Evolutionary conservation across 352 stramenopile species (phyloP).

Genomic region (Globisporangium heterothallicum): DNA sequence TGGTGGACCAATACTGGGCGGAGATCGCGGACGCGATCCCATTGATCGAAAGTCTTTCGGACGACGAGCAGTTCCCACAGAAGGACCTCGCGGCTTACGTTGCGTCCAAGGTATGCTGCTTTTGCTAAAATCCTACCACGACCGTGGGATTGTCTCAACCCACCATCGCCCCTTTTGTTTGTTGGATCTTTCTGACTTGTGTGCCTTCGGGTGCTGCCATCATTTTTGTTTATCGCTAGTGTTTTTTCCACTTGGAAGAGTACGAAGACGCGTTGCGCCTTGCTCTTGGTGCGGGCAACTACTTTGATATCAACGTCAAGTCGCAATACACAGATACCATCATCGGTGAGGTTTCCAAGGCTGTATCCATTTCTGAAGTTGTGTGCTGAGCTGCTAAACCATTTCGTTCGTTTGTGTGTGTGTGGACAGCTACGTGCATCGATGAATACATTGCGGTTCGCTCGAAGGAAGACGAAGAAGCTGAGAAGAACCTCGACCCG

Average conservation of each 20-base stretch:
- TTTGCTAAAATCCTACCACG: neutral
- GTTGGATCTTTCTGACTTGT: constrained; percentile 12
- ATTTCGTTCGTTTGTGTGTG: neutral
- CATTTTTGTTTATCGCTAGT: constrained; percentile 29
- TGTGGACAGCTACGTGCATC: constrained; percentile 87
- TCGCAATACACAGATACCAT: constrained; percentile 97
- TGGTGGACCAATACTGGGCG: constrained; percentile 93
- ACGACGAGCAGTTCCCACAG: constrained; percentile 89
- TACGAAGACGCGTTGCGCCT: constrained; percentile 93
- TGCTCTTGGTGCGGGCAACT: constrained; percentile 92
- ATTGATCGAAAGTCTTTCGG: constrained; percentile 91
- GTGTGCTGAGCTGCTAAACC: neutral
- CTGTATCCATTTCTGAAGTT: neutral
- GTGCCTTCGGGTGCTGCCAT: too few species aligned
- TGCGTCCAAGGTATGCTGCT: constrained; percentile 71
- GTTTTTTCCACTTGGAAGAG: constrained; percentile 99
- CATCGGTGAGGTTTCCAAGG: constrained; percentile 54
- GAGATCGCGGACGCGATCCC: constrained; percentile 91
- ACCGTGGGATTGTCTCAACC: neutral
- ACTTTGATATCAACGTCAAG: constrained; percentile 92
- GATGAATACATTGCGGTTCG: constrained; percentile 95
- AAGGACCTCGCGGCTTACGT: constrained; percentile 89
- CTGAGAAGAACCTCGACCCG: constrained; percentile 77
- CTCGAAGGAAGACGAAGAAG: constrained; percentile 65
- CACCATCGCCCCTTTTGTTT: too few species aligned